Base-by-base conservation (phyloP, 768 basidiomycete genomes). In the Symmetrospora coprosmae region DNA sequence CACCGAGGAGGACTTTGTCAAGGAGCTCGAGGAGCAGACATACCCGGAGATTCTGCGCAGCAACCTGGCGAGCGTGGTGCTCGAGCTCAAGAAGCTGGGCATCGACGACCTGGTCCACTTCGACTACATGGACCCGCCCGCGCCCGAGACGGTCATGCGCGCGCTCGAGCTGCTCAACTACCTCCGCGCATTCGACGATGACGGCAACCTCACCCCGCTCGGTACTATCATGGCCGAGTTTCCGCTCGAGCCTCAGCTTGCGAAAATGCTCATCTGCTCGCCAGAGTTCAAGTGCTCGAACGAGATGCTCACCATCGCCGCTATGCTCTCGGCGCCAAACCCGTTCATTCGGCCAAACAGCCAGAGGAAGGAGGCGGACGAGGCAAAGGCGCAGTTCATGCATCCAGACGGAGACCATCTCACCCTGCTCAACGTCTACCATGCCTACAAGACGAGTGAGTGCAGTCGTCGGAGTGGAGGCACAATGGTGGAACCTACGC, bases 301-400 rank as follows among this genome's bases (percentile, higher is more conserved):
- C 67, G 94, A 97, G 71, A 86, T 97, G 46, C 72, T 99, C 56
- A 89, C 86, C 1, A 87, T 99, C 62, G 88, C 87, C 3, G 86
- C 94, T 0, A 97, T 97, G 92, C 77, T 99, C 66, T 94, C 90
- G 84, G 88, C 92, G 0, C 90, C 94, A 0, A 94, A 86, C 69
- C 80, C 94, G n/a, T 97, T 89, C 83, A 73, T 92, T 49, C 82
- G 92, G 35, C 94, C 92, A 1, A 82, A 83, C 60, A 87, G 84
- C 66, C 83, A 84, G 60, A 78, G 87, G 53, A 85, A 84, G 67
- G 88, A 94, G 68, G 91, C 94, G 16, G 92, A 96, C 70, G 81
- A 82, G 34, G 91, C 94, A 3, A 96, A 94, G 72, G 84, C 85
- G 1, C 66, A 84, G 63, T 77, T 97, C 52, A 84, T 83, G 8